Percentiles rank a stretch among this genome's conserved stretches.
These are phyloP conservation scores for Lentinula sp. DNA, from an alignment of 768 basidiomycete species.

Conservation along the genomic window DNA sequence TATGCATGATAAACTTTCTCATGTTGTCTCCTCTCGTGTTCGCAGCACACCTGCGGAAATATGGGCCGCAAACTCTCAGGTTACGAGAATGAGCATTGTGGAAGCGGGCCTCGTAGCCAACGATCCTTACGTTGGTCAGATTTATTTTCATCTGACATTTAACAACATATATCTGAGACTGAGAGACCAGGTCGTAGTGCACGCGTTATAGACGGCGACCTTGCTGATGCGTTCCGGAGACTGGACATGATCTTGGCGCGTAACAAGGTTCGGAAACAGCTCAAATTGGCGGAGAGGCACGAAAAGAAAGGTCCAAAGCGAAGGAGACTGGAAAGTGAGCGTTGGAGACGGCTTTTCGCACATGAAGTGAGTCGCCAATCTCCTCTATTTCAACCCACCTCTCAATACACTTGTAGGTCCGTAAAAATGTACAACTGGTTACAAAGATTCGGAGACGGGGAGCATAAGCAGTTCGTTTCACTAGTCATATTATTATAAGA, in stretches of 20 bases:
- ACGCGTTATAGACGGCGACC: constrained; percentile 31
- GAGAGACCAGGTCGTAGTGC: constrained; percentile 54
- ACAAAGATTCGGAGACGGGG: constrained; percentile 73
- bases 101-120: background rate
- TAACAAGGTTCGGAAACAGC: constrained; percentile 51
- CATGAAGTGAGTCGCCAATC: constrained; percentile 51
- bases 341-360: constrained; percentile 78
- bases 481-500: background rate
- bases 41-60: constrained; percentile 23
- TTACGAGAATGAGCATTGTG: constrained; percentile 10
- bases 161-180: background rate
- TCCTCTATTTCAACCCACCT: constrained; percentile 8
- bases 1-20: background rate
- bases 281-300: constrained; percentile 52
- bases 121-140: constrained; percentile 50
- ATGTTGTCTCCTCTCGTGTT: background rate
- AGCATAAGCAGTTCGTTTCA: constrained; percentile 33
- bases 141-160: background rate
- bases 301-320: constrained; percentile 82
- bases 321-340: constrained; percentile 64
- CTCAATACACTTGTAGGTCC: constrained; percentile 47
- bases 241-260: constrained; percentile 45
- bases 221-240: constrained; percentile 40
- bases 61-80: constrained; percentile 32
- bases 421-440: constrained; percentile 78